These are phyloP conservation scores for Scedosporium aurantiacum DNA, from an alignment of 2,329 filamentous ascomycete species.

Conservation along the genomic window DNA sequence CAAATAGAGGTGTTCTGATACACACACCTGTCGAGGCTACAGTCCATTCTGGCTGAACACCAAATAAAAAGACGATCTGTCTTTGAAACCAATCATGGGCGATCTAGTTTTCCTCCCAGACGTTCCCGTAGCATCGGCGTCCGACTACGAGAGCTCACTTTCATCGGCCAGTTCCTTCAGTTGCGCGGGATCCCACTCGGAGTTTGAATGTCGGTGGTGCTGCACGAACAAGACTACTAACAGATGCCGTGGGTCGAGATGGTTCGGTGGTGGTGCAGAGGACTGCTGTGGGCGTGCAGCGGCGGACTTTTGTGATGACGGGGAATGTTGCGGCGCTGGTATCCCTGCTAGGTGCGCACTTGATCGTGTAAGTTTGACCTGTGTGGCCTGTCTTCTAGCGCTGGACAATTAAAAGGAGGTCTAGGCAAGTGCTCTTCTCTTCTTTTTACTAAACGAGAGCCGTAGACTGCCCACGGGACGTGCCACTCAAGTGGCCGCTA, in stretches of 20 bases:
- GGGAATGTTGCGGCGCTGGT: background rate
- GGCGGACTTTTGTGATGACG: background rate
- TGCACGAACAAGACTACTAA: background rate
- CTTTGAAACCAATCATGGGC: background rate
- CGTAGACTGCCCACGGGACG: background rate
- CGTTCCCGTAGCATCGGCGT: background rate
- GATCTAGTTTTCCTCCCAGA: constrained; percentile 5
- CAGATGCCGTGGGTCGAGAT: background rate
- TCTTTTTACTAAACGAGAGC: no score
- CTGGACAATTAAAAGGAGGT: no score
- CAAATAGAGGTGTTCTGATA: no score
- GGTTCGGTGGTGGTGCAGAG: background rate
- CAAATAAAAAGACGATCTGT: no score
- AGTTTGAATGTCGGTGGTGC: background rate
- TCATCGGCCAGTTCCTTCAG: background rate
- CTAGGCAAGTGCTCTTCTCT: no score
- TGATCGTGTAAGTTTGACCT: background rate
- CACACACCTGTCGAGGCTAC: no score
- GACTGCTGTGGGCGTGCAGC: background rate
- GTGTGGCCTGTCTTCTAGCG: background rate
- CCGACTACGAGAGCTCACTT: constrained; percentile 2
- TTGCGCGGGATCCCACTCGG: constrained; percentile 2
- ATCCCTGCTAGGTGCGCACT: background rate
- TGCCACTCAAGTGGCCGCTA: background rate
- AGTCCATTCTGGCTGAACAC: no score